A percentile compares a stretch with the other conserved stretches of the same genome.
Evolutionary conservation across 2,329 filamentous ascomycete species (phyloP).

Genomic region (Dichotomopilus funicola): DNA sequence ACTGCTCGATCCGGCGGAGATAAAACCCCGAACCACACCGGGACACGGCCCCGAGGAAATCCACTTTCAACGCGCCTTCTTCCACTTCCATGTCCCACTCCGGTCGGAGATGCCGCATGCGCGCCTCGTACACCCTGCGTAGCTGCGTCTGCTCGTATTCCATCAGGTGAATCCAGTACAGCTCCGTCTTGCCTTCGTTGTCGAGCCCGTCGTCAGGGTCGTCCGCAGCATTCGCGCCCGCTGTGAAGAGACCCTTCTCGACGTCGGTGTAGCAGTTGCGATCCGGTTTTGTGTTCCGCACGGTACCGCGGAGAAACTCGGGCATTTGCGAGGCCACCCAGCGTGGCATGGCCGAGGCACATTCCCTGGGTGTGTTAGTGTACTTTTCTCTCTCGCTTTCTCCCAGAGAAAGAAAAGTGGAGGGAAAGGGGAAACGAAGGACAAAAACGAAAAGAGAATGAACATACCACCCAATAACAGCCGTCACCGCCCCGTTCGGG

Average conservation of each 20-base stretch:
- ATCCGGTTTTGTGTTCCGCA: constrained; percentile 28
- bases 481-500: constrained; percentile 30
- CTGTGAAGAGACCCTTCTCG: constrained; percentile 10
- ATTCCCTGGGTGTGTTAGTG: constrained; percentile 25
- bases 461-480: constrained; percentile 34
- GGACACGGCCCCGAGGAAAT: constrained; percentile 27
- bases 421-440: neutral
- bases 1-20: constrained; percentile 20
- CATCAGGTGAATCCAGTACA: constrained; percentile 37
- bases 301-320: constrained; percentile 28
- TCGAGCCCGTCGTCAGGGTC: constrained; percentile 26
- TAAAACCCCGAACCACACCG: constrained; percentile 22
- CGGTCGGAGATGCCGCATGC: constrained; percentile 29
- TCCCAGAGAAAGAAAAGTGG: neutral
- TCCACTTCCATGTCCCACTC: constrained; percentile 28
- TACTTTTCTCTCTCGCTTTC: neutral
- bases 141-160: constrained; percentile 36
- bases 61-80: constrained; percentile 26
- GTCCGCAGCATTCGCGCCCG: neutral
- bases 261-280: constrained; percentile 29
- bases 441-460: neutral
- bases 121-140: constrained; percentile 29
- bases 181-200: constrained; percentile 32
- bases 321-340: constrained; percentile 33
- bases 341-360: constrained; percentile 33